Evolutionary conservation across 1,139 yeast genomes (phyloP), one percentile per base, ranked within the genome.

Genomic region (Saccharomyces uvarum): DNA sequence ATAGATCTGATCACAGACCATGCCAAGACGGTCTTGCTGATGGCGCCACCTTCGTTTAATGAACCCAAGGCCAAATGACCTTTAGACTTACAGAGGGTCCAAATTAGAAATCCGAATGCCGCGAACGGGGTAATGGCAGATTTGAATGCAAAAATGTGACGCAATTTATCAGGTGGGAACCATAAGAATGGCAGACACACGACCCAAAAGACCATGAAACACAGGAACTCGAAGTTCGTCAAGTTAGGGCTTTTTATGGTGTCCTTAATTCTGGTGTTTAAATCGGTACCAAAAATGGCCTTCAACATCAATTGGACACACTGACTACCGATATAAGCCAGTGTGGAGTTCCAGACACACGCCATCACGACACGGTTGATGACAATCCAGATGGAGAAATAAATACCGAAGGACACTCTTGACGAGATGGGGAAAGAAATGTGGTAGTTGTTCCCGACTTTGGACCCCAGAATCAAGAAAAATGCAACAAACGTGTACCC

Each of bases 311-410:
- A 75, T 61, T 82, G 85, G 51, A 89, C 82, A 69, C 95, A 85
- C 59, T 88, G 83, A 48, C 95, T 96, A 56, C 95, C 96, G 57
- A 88, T 79, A 72, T 88, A 83, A 38, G 86, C 78, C 68, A 86
- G 93, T 21, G 88, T 91, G 50, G 91, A 83, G 65, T 83, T 87
- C 96, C 96, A 88, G 52, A 88, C 81, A 61, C 84, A 80, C 24
- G 90, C 86, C 89, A 88, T 84, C 46, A 85, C 88, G 31, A 85
- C 88, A 71, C 96, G 76, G 69, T 86, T 86, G 47, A 87, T 61
- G 55, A 87, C 79, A 7, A 91, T 90, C 93, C 95, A 86, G 47
- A 85, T 71, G 1, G 90, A 81, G 31, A 91, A 90, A 73, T 81
- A 84, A 31, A 84, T 78, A 53, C 96, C 96, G 72, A 86, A 88